A percentile compares a stretch with the other conserved stretches of the same genome.
phyloP scores from a whole-genome alignment of 192 early-diverging fungal genomes.

The Jimgerdemannia lactiflua region DNA sequence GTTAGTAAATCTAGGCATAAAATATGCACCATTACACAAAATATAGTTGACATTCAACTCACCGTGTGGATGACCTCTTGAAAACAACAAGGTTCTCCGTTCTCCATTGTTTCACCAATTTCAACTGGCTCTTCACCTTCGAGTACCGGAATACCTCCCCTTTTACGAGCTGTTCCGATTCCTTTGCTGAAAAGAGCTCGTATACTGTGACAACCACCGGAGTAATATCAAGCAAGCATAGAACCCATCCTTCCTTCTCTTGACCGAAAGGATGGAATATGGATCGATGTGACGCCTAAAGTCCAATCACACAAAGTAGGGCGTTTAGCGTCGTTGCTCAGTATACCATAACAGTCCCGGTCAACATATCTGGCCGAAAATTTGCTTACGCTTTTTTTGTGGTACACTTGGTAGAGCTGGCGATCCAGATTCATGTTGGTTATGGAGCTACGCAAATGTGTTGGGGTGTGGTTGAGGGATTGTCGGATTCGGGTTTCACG shows the following conservation, averaged over 20 bases:
- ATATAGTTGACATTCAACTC: not conserved
- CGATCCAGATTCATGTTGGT: not conserved
- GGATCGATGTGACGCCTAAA: not conserved
- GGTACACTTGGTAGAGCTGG: not conserved
- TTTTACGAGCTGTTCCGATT: not conserved
- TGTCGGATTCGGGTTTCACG: no score
- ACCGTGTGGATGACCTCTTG: not conserved
- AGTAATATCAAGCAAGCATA: not conserved
- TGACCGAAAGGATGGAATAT: not conserved
- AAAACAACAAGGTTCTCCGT: not conserved
- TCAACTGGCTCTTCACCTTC: not conserved
- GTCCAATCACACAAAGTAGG: no score
- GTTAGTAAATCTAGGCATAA: not conserved
- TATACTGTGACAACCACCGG: not conserved
- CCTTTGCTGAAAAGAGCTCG: not conserved
- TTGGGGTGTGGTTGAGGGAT: no score
- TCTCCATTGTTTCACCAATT: not conserved
- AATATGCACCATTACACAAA: not conserved
- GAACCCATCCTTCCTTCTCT: not conserved
- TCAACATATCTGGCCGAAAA: not conserved
- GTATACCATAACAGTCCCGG: no score
- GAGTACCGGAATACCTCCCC: not conserved
- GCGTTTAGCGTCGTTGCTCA: no score
- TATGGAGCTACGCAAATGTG: not conserved
- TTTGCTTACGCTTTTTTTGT: not conserved